A percentile compares a stretch with the other conserved stretches of the same genome.
phyloP scores from a whole-genome alignment of 495 filamentous ascomycete genomes.

The Tetracladium setigerum region DNA sequence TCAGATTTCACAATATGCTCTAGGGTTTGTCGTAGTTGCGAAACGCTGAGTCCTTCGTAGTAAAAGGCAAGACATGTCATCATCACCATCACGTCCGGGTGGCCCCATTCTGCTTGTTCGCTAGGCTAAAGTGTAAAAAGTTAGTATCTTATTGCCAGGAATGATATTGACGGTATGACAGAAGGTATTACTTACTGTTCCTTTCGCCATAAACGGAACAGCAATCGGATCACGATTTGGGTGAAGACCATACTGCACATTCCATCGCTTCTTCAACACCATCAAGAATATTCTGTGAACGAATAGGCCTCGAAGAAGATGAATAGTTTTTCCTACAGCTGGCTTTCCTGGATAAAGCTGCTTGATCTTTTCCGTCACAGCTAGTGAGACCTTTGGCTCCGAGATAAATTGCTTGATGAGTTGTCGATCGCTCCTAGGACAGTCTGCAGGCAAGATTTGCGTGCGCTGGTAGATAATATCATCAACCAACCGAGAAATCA shows the following conservation, averaged over 20 bases:
- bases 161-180: no score
- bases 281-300: conserved; percentile 33
- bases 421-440: conserved; percentile 11
- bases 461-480: conserved; percentile 21
- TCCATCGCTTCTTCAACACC: conserved; percentile 34
- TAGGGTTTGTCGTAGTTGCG: conserved; percentile 28
- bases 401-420: conserved; percentile 29
- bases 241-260: conserved; percentile 38
- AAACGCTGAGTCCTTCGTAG: conserved; percentile 27
- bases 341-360: conserved; percentile 25
- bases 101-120: conserved; percentile 31
- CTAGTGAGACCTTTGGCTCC: conserved; percentile 3
- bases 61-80: conserved; percentile 37
- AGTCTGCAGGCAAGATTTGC: conserved; percentile 21
- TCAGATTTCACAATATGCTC: conserved; percentile 35
- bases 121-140: no score
- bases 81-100: conserved; percentile 36
- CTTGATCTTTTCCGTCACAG: conserved; percentile 15
- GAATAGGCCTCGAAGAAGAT: conserved; percentile 33
- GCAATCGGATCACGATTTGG: conserved; percentile 33
- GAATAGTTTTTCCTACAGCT: conserved; percentile 24
- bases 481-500: conserved; percentile 25
- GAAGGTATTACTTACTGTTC: no score
- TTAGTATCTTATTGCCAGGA: no score
- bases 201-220: conserved; percentile 38